Conservation (phyloP, 805 yeast genomes). For the Scheffersomyces coipomensis region DNA sequence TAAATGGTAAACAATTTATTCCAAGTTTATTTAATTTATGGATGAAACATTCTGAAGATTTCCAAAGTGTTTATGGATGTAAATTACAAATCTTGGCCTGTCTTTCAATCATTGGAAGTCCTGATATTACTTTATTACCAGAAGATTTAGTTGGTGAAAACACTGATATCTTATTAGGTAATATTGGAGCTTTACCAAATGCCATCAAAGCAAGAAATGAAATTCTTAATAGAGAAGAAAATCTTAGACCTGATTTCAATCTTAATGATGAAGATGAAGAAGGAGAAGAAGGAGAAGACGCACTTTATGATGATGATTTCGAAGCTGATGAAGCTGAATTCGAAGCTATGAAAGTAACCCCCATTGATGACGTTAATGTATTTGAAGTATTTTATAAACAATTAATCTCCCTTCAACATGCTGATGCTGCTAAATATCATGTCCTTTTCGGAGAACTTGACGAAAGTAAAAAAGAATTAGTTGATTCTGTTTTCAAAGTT, state of each 20-base stretch:
- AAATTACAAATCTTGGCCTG: slow-evolving; percentile 51
- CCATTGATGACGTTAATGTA: slow-evolving; percentile 75
- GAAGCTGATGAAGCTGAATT: slow-evolving; percentile 72
- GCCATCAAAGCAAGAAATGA: slow-evolving; percentile 49
- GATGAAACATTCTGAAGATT: slow-evolving; percentile 45
- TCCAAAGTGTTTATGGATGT: slow-evolving; percentile 55
- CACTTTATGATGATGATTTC: slow-evolving; percentile 25
- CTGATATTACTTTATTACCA: slow-evolving; percentile 25
- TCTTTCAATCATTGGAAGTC: slow-evolving; percentile 34
- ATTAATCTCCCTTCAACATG: slow-evolving; percentile 46
- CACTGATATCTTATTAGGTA: slow-evolving; percentile 38
- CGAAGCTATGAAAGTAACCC: slow-evolving; percentile 79
- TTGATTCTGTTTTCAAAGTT: slow-evolving; percentile 26
- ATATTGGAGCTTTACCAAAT: slow-evolving; percentile 44
- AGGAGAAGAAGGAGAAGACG: slow-evolving; percentile 32
- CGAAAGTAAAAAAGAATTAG: slow-evolving; percentile 31
- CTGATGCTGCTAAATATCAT: slow-evolving; percentile 49
- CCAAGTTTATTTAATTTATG: slow-evolving; percentile 44
- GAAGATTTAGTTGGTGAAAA: slow-evolving; percentile 36
- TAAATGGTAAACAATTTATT: slow-evolving; percentile 37
- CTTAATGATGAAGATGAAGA: slow-evolving; percentile 23
- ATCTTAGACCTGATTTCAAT: slow-evolving; percentile 21
- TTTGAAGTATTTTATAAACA: slow-evolving; percentile 63
- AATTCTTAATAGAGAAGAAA: slow-evolving; percentile 38
- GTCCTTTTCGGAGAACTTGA: slow-evolving; percentile 41